phyloP scores from a whole-genome alignment of 441 rosid species.

The Jatropha multifida region DNA sequence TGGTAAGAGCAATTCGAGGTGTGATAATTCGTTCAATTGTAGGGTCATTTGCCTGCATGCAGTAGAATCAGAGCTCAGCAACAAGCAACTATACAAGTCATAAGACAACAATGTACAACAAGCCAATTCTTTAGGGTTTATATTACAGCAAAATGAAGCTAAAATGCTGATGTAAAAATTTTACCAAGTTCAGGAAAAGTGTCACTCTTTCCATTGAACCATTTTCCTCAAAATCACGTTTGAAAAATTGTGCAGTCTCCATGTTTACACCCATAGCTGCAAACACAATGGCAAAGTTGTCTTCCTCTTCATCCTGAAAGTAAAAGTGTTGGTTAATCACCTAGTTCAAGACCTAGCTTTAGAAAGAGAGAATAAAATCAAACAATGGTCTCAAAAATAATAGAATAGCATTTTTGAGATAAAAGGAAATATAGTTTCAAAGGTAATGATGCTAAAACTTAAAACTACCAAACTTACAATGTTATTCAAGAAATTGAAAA shows the following conservation, averaged over 20 bases:
- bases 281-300: slow-evolving; percentile 96
- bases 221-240: slow-evolving; percentile 98
- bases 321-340: slow-evolving; percentile 9
- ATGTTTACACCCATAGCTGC: slow-evolving; percentile 99
- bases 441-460: neutral
- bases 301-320: slow-evolving; percentile 79
- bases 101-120: neutral
- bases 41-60: slow-evolving; percentile 95
- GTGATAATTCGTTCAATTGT: slow-evolving; percentile 48
- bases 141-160: no score
- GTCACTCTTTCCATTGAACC: slow-evolving; percentile 99
- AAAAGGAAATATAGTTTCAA: neutral
- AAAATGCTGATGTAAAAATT: neutral
- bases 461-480: neutral
- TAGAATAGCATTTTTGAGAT: neutral
- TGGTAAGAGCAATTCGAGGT: slow-evolving; percentile 26
- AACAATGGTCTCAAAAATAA: neutral
- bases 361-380: neutral
- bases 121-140: neutral
- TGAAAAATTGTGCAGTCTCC: slow-evolving; percentile 99
- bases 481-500: neutral
- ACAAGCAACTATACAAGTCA: no score
- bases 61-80: neutral
- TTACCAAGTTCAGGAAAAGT: slow-evolving; percentile 90
- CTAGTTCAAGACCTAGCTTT: neutral